phyloP scores from a whole-genome alignment of 2,329 filamentous ascomycete species.

The Ceratocystis diversiconidia region DNA sequence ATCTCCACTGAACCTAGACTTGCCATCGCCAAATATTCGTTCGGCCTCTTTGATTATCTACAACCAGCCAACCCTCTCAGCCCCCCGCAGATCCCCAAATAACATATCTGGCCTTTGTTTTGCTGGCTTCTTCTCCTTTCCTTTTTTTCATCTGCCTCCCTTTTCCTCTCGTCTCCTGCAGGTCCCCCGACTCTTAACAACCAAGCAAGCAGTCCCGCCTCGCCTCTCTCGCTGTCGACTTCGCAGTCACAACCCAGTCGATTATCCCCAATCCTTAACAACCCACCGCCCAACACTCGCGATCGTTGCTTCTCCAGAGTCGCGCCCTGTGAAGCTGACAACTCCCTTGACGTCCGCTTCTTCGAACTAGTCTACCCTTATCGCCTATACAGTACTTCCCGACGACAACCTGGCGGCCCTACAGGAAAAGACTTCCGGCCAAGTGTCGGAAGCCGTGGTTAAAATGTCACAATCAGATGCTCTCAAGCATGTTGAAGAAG shows the following conservation, averaged over 20 bases:
- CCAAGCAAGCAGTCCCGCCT: not conserved
- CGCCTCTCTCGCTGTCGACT: not conserved
- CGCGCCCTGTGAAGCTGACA: not conserved
- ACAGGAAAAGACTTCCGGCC: slow-evolving; percentile 45
- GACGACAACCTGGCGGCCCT: slow-evolving; percentile 45
- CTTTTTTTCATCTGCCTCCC: not conserved
- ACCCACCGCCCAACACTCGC: not conserved
- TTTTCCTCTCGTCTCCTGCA: not conserved
- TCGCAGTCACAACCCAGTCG: not conserved
- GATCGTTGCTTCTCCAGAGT: not conserved
- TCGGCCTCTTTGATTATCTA: not conserved
- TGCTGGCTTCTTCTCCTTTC: not conserved
- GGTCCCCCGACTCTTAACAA: not conserved
- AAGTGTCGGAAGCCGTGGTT: slow-evolving; percentile 52
- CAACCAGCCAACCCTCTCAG: not conserved
- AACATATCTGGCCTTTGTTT: not conserved
- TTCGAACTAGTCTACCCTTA: not conserved
- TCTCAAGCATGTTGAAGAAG: slow-evolving; percentile 35
- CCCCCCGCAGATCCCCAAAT: not conserved
- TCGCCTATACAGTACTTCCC: not conserved
- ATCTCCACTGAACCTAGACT: not conserved
- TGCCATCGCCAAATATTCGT: not conserved
- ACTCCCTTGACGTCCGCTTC: slow-evolving; percentile 4
- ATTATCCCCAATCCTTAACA: not conserved
- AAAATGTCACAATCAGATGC: slow-evolving; percentile 54